phyloP scores from a whole-genome alignment of 1,139 yeast species.

The Suhomyces guaymorum region DNA sequence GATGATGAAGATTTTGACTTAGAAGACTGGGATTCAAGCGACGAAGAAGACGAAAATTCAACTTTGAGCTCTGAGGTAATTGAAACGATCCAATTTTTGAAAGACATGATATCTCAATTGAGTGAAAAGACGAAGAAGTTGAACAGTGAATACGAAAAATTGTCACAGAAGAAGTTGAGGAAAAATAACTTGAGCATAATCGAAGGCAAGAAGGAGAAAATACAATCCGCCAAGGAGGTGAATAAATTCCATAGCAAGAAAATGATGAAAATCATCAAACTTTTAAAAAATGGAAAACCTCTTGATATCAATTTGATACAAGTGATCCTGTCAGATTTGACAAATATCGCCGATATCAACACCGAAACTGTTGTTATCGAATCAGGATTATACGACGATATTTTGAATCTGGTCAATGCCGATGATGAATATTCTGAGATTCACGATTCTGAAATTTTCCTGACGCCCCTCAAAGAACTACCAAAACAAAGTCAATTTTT shows the following conservation, averaged over 20 bases:
- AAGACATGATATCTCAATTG: constrained; percentile 16
- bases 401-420: constrained; percentile 28
- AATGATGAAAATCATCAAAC: constrained; percentile 34
- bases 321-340: constrained; percentile 45
- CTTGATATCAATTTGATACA: constrained; percentile 37
- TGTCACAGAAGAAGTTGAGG: constrained; percentile 42
- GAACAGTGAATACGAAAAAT: constrained; percentile 37
- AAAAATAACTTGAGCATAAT: constrained; percentile 40
- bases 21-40: constrained; percentile 20
- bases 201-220: constrained; percentile 47
- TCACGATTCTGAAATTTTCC: constrained; percentile 15
- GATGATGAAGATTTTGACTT: constrained; percentile 16
- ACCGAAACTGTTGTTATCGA: constrained; percentile 44
- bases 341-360: constrained; percentile 35
- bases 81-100: constrained; percentile 26
- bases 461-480: constrained; percentile 13
- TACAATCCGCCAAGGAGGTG: constrained; percentile 35
- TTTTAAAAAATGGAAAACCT: constrained; percentile 32
- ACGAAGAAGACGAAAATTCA: constrained; percentile 22
- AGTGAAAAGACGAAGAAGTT: constrained; percentile 38
- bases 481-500: constrained; percentile 4
- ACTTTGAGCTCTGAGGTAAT: constrained; percentile 37
- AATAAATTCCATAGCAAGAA: constrained; percentile 45
- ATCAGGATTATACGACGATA: constrained; percentile 45
- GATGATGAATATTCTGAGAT: constrained; percentile 16